Evolutionary conservation across 2,329 filamentous ascomycete genomes (phyloP).

Genomic region (Cercospora canescens): DNA sequence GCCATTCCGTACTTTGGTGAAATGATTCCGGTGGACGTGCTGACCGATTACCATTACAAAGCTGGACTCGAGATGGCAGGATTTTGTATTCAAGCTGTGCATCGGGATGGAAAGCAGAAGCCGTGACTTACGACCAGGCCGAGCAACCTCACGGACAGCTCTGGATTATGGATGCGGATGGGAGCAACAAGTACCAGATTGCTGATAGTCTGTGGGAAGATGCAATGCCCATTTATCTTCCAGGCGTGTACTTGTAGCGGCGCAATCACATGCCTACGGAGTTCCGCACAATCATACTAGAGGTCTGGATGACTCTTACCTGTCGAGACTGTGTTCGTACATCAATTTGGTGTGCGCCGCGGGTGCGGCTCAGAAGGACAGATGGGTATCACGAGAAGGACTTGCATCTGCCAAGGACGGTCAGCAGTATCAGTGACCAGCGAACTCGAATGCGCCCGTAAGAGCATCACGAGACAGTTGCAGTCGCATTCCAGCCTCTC

Average conservation of each 20-base stretch:
- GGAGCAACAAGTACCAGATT: conserved; percentile 9
- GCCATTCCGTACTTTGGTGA: too few species aligned
- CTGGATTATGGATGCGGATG: conserved; percentile 16
- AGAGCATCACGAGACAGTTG: not conserved
- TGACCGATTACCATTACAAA: not conserved
- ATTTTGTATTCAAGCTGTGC: conserved; percentile 2
- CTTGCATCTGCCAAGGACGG: not conserved
- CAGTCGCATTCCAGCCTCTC: conserved; percentile 2
- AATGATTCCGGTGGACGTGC: too few species aligned
- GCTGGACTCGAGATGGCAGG: conserved; percentile 10
- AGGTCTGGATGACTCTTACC: not conserved
- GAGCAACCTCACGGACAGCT: conserved; percentile 15
- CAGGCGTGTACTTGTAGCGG: not conserved
- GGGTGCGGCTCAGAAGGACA: not conserved
- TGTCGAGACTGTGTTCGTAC: not conserved
- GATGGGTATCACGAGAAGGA: not conserved
- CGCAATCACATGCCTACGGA: too few species aligned
- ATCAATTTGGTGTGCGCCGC: not conserved
- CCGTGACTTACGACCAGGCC: not conserved
- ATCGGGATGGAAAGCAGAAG: conserved; percentile 8
- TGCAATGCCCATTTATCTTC: conserved; percentile 9
- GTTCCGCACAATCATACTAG: too few species aligned
- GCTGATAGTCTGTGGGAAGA: conserved; percentile 18
- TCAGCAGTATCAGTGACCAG: not conserved
- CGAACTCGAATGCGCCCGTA: conserved; percentile 19